Evolutionary conservation across 2,329 filamentous ascomycete genomes (phyloP), one percentile per base, ranked within the genome.

Genomic region (Cytospora mali): DNA sequence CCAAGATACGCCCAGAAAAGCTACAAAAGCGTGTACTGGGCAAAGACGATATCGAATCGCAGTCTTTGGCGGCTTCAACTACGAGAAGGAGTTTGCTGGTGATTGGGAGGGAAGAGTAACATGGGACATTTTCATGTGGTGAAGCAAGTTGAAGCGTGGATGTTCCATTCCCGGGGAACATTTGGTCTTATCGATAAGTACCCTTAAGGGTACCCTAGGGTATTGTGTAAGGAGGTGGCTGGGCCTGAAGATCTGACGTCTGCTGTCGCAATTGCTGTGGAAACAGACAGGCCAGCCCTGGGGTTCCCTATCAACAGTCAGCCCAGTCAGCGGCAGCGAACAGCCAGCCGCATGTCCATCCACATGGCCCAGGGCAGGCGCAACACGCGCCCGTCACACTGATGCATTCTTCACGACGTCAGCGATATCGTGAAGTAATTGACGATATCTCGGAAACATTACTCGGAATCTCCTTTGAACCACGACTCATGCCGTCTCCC

Each of bases 401-500:
- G 54, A 72, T 72, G 70, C 68, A 71, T 71, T 66, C 64, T 28
- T 68, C 66, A 51, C 69, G 67, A 59, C 62, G 66, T n/a, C 66
- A 66, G 53, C 69, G 70, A 54, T 71, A 62, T 55, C 67, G 68
- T 46, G 64, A 69, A 63, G 62, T 70, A 54, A 58, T 66, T 62
- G 66, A 69, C 67, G 69, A 71, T 58, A 70, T 71, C 28, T 59
- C 67, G 55, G 69, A 76, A 52, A 73, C 66, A 18, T 69, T 77
- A 51, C 71, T 74, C 71, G 74, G 71, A 63, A 79, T 80, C 69
- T 73, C 76, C 65, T 52, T 76, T 59, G 75, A 76, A 66, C 73
- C 77, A 16, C 72, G 79, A 70, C 71, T 81, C 62, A 79, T 84
- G 76, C 79, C 79, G 57, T 72, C 78, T 59, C 70, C 76, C 67